Percentiles rank a stretch among this genome's conserved stretches.
Conservation (phyloP, 495 filamentous ascomycete genomes). For the Penicillium nucicola region DNA sequence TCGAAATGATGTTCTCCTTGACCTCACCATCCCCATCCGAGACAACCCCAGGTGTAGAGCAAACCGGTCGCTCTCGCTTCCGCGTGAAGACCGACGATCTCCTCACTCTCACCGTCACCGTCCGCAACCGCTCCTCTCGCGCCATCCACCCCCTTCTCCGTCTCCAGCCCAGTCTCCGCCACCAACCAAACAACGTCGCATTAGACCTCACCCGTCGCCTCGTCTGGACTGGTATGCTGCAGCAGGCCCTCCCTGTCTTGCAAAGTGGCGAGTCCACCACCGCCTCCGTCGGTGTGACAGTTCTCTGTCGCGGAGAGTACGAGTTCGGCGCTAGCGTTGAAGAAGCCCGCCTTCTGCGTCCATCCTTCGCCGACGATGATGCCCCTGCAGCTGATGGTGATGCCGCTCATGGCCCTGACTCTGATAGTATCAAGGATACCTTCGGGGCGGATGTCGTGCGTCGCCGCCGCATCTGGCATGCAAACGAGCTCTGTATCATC, state of each 20-base stretch:
- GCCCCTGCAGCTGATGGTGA: slow-evolving; percentile 14
- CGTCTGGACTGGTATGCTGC: slow-evolving; percentile 79
- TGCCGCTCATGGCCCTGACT: slow-evolving; percentile 30
- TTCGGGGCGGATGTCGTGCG: slow-evolving; percentile 55
- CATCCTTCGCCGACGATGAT: slow-evolving; percentile 2
- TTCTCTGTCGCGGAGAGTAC: slow-evolving; percentile 76
- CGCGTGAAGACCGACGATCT: slow-evolving; percentile 67
- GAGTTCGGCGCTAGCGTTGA: slow-evolving; percentile 80
- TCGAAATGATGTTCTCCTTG: slow-evolving; percentile 65
- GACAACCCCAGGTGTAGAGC: slow-evolving; percentile 22
- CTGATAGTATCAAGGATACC: slow-evolving; percentile 47
- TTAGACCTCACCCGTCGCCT: slow-evolving; percentile 82
- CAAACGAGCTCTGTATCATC: slow-evolving; percentile 61
- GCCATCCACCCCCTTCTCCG: slow-evolving; percentile 72
- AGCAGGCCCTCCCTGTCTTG: slow-evolving; percentile 65
- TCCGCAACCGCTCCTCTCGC: slow-evolving; percentile 67
- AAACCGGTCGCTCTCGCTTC: slow-evolving; percentile 49
- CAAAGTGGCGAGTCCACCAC: slow-evolving; percentile 50
- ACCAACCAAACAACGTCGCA: slow-evolving; percentile 68
- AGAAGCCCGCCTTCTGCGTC: slow-evolving; percentile 55
- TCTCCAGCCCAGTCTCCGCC: slow-evolving; percentile 70
- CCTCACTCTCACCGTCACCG: slow-evolving; percentile 60
- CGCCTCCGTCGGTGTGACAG: slow-evolving; percentile 62
- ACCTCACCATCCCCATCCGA: slow-evolving; percentile 23
- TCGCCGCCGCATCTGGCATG: slow-evolving; percentile 71